Conservation (phyloP, 2,329 filamentous ascomycete species). For the Fusarium decemcellulare region DNA sequence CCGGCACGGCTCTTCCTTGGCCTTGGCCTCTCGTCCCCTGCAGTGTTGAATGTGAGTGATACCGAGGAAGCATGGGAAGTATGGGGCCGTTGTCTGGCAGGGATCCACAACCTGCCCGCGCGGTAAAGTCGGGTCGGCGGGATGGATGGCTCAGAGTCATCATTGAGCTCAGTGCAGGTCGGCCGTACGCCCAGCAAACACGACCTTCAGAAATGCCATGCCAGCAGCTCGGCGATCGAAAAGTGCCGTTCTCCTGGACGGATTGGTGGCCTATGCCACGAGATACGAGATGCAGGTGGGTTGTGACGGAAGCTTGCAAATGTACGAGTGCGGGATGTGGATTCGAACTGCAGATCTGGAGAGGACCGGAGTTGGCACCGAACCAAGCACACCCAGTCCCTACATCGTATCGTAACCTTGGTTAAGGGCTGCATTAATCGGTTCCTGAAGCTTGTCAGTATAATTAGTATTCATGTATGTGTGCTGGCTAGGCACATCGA, state of each 20-base stretch:
- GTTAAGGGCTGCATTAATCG: constrained; percentile 8
- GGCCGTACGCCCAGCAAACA: background rate
- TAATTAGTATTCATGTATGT: background rate
- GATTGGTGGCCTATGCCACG: background rate
- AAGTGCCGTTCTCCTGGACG: constrained; percentile 4
- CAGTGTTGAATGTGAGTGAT: constrained; percentile 27
- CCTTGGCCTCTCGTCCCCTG: constrained; percentile 21
- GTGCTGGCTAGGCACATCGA: background rate
- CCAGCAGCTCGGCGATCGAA: constrained; percentile 3
- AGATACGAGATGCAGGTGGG: constrained; percentile 7
- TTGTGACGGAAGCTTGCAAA: constrained; percentile 8
- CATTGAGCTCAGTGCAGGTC: background rate
- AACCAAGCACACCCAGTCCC: constrained; percentile 11
- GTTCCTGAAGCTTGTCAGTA: constrained; percentile 32
- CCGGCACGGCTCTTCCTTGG: constrained; percentile 17
- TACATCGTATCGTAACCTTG: constrained; percentile 13
- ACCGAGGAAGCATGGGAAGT: constrained; percentile 27
- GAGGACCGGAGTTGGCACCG: constrained; percentile 24
- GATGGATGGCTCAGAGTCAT: background rate
- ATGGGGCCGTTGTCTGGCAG: constrained; percentile 15
- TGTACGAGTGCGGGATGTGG: constrained; percentile 34
- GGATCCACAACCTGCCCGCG: constrained; percentile 13
- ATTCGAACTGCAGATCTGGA: constrained; percentile 38
- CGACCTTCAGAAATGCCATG: constrained; percentile 9
- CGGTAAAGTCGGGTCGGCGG: constrained; percentile 4